phyloP scores from a whole-genome alignment of 805 yeast species.

The Pichia sporocuriosa region DNA sequence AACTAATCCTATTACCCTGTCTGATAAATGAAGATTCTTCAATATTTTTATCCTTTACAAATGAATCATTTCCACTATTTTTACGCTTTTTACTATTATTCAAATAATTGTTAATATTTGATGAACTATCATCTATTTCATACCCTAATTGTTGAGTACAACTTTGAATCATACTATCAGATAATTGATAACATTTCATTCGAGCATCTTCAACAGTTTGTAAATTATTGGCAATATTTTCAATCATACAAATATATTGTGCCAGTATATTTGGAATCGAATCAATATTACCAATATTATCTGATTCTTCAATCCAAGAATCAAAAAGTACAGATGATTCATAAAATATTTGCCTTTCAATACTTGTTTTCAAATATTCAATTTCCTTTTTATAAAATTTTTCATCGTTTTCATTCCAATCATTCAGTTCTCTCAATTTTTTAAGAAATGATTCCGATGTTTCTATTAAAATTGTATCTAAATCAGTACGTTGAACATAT shows the following conservation, averaged over 20 bases:
- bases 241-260: conserved; percentile 5
- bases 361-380: conserved; percentile 37
- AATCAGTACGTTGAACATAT: conserved; percentile 42
- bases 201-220: conserved; percentile 8
- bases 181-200: conserved; percentile 3
- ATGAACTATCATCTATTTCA: neutral
- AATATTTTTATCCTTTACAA: neutral
- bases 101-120: neutral
- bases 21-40: conserved; percentile 5
- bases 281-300: neutral
- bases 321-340: conserved; percentile 53
- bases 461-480: conserved; percentile 40
- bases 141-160: conserved; percentile 1
- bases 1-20: conserved; percentile 12
- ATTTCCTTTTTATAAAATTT: conserved; percentile 35
- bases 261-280: conserved; percentile 7
- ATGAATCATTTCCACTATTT: neutral
- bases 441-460: conserved; percentile 41
- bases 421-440: conserved; percentile 44
- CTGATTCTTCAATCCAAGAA: conserved; percentile 22
- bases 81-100: conserved; percentile 1
- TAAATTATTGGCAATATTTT: conserved; percentile 2
- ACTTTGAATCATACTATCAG: conserved; percentile 6
- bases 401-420: conserved; percentile 47
- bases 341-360: conserved; percentile 49